phyloP scores from a whole-genome alignment of 345 rosid genomes.

The Pistacia atlantica region DNA sequence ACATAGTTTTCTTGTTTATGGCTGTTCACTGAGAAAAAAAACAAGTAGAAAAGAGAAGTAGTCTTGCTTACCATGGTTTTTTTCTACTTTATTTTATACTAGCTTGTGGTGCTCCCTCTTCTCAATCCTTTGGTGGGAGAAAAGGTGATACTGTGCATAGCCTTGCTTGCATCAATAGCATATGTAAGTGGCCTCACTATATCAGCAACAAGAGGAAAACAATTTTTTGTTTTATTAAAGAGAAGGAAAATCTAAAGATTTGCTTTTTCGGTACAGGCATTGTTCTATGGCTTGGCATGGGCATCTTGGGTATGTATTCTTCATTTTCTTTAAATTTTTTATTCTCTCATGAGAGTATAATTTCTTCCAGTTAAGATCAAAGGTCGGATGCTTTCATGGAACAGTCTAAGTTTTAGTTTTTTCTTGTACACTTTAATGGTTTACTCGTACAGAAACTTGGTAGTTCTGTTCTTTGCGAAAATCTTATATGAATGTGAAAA shows the following conservation, averaged over 20 bases:
- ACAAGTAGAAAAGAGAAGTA: too few species aligned
- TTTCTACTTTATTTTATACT: constrained; percentile 1
- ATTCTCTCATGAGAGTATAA: not conserved
- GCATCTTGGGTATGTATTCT: constrained; percentile 53
- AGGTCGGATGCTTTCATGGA: not conserved
- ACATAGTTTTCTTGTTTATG: not conserved
- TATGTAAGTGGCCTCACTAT: constrained; percentile 40
- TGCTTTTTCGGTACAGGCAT: constrained; percentile 37
- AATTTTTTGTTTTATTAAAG: too few species aligned
- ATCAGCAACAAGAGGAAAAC: not conserved
- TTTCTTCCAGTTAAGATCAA: not conserved
- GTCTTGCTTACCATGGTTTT: not conserved
- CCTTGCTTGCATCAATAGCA: constrained; percentile 53
- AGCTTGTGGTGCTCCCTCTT: constrained; percentile 56
- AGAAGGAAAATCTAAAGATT: not conserved
- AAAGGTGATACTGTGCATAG: constrained; percentile 41
- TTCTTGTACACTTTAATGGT: too few species aligned
- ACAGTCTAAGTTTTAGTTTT: too few species aligned
- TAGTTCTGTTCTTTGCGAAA: too few species aligned
- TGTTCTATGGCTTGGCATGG: constrained; percentile 59
- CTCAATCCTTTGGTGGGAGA: constrained; percentile 52
- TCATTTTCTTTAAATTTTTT: not conserved
- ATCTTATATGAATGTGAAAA: not conserved
- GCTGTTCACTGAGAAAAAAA: not conserved
- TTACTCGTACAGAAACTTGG: too few species aligned